Evolutionary conservation across 1,284 basidiomycete species (phyloP), one percentile per base, ranked within the genome.

Genomic region (Malassezia caprae): DNA sequence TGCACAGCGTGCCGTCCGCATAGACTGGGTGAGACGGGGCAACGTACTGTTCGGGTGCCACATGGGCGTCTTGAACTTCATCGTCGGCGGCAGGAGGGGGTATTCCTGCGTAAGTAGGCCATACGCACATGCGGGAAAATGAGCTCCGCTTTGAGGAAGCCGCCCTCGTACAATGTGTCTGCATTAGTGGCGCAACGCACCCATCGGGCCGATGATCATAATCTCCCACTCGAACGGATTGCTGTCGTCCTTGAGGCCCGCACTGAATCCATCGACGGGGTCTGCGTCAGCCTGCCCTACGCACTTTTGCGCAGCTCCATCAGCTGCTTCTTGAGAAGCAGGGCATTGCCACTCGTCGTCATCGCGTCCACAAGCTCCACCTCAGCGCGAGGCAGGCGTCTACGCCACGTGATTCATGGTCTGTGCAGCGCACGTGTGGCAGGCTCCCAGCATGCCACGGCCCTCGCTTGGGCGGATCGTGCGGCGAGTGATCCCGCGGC

Each of bases 61-160:
- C 91, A 98, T 96, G 58, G 84, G 84, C 5, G 90, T 90, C 61
- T 87, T 81, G 75, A 98, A 98, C 53, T 83, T 83, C 88, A 98
- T 90, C 82, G 88, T 93, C 34, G 93, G 93, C 17, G 93, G 93
- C 34, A 85, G 79, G 49, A 96, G 78, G 17, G 93, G 93, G 75
- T 86, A 98, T 75, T 74, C 72, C 56, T 59, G 43, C n/a, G 30
- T 46, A 21, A 46, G 44, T 32, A 43, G 11, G 13, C 15, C 12
- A 17, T 8, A 46, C 53, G 42, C 26, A 60, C 61, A 11, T 61
- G 60, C 7, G 72, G 72, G 43, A 74, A 74, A 49, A 64, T 61
- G 49, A 74, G 63, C 55, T 73, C 70, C 24, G 72, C 72, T n/a
- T 56, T 49, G 12, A 74, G 56, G 60, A 74, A 73, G 26, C 71